Evolutionary conservation across 2,329 filamentous ascomycete species (phyloP).

Genomic region (Colletotrichum trifolii): DNA sequence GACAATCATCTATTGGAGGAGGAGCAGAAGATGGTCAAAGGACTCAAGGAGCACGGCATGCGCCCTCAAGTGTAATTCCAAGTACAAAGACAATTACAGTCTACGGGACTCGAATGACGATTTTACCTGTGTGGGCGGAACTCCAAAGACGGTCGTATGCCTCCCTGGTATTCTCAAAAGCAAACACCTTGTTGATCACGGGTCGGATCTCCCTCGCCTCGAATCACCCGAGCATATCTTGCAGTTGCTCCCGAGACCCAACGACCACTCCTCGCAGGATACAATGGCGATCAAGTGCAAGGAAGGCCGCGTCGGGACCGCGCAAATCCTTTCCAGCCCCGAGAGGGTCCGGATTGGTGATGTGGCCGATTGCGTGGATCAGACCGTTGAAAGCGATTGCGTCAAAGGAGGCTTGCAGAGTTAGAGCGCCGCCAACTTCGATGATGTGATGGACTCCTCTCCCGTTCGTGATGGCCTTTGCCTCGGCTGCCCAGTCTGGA

Average conservation of each 20-base stretch:
- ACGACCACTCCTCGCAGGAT: conserved; percentile 1
- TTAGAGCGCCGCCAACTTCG: conserved; percentile 9
- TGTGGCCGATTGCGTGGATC: conserved; percentile 1
- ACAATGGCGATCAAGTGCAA: conserved; percentile 1
- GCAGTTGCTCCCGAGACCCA: conserved; percentile 18
- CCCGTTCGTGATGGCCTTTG: conserved; percentile 26
- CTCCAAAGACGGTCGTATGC: not conserved
- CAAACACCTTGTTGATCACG: not conserved
- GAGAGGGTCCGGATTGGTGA: conserved; percentile 5
- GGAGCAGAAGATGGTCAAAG: conserved; percentile 1
- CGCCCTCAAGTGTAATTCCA: no score
- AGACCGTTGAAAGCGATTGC: conserved; percentile 1
- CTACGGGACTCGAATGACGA: not conserved
- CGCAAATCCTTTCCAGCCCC: not conserved
- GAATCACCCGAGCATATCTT: not conserved
- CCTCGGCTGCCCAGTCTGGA: conserved; percentile 34
- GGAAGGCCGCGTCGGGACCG: conserved; percentile 1
- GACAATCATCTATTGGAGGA: conserved; percentile 6
- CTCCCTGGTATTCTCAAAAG: not conserved
- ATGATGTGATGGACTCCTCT: conserved; percentile 30
- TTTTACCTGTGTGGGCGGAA: not conserved
- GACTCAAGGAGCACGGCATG: conserved; percentile 9
- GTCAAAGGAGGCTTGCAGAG: conserved; percentile 1
- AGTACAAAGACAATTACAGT: not conserved
- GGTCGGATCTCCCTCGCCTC: not conserved